Evolutionary conservation across 2,329 filamentous ascomycete species (phyloP).

Genomic region (Ascocoryne sarcoides): DNA sequence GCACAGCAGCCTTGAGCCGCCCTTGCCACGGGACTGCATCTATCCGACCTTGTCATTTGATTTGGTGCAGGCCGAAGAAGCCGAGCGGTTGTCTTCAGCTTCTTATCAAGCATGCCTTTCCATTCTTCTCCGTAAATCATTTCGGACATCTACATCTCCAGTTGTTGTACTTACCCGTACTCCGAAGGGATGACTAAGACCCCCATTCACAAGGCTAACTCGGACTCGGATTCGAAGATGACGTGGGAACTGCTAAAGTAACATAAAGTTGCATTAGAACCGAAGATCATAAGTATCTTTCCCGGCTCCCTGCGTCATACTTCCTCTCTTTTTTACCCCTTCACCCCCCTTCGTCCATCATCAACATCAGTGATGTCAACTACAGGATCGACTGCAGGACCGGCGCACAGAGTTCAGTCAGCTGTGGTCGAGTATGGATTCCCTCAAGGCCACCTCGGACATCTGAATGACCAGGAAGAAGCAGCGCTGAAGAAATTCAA

Average conservation of each 20-base stretch:
- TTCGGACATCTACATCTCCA: no score
- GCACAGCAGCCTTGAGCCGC: not conserved
- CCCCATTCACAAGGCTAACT: not conserved
- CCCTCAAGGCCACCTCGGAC: constrained; percentile 71
- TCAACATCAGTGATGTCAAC: not conserved
- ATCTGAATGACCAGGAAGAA: constrained; percentile 62
- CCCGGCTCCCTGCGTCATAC: no score
- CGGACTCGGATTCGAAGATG: no score
- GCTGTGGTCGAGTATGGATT: constrained; percentile 42
- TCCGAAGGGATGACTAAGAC: not conserved
- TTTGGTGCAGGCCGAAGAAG: constrained; percentile 4
- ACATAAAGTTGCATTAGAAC: not conserved
- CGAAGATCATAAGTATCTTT: no score
- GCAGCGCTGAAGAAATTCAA: constrained; percentile 66
- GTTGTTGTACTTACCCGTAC: no score
- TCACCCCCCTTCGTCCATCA: not conserved
- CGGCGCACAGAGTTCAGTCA: constrained; percentile 27
- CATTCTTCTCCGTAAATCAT: not conserved
- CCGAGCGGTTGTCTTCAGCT: not conserved
- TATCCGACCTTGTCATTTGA: not conserved
- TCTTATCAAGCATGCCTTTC: not conserved
- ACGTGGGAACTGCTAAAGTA: constrained; percentile 2
- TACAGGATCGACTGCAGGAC: constrained; percentile 24
- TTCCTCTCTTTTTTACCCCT: not conserved
- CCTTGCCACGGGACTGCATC: not conserved